Evolutionary conservation across 2,329 filamentous ascomycete species (phyloP), one percentile per base, ranked within the genome.

Genomic region (Elsinoe perseae): DNA sequence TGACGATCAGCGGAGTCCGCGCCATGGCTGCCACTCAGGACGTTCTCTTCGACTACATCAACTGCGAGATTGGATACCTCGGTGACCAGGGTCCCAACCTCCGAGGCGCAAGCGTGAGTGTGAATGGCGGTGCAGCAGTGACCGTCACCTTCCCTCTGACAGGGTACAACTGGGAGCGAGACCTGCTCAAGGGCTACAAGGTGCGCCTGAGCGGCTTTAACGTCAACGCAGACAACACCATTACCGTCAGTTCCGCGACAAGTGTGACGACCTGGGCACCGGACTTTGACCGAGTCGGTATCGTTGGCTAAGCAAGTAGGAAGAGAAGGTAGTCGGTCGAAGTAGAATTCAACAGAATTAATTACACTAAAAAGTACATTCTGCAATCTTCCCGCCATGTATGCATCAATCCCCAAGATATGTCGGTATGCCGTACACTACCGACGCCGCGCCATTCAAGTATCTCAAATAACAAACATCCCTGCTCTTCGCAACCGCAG

Each of bases 351-450:
- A 36, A 44, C 40, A 44, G n/a, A 44, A 8, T 44, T 10, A 12
- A 44, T 44, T 44, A 44, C 10, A 42, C 18, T 4, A 23, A 10
- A 27, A 1, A 25, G 40, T 21, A 44, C 40, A 44, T 42, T 9
- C 40, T 25, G 40, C 25, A 18, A 18, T 18, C 23, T 25, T 44
- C 10, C n/a, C 14, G 4, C 18, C 4, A 16, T 18, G 14, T 50
- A 12, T 50, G 9, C 36, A 12, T 64, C 60, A 69, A 30, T 69
- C 65, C 20, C 61, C 72, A 59, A 95, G 77, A 72, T 90, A 96
- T 60, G 95, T 89, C 27, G 93, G 93, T 67, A 98, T 86, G 14
- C 93, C 93, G 74, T 97, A 98, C 54, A 97, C 85, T 61, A 93
- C 91, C 21, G 93, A 89, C 34, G 92, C 90, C 9, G 92, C 93